These are phyloP conservation scores for Penicillium subrubescens DNA, from an alignment of 495 filamentous ascomycete genomes.

Conservation along the genomic window DNA sequence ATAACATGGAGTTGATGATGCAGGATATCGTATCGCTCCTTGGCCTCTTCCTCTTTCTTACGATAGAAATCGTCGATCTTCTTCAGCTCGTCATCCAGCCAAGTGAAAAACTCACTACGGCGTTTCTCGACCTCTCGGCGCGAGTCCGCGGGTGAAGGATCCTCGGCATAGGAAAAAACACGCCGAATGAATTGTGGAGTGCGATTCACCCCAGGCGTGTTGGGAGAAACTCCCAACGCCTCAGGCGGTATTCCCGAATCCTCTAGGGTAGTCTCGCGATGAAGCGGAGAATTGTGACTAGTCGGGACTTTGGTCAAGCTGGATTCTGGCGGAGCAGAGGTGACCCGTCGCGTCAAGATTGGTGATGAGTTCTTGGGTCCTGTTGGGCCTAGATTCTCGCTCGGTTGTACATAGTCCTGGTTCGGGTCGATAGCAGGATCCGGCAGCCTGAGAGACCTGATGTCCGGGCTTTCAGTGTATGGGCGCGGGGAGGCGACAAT, in stretches of 20 bases:
- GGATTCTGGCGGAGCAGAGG: constrained; percentile 13
- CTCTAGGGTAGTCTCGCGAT: neutral
- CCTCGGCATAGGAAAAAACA: constrained; percentile 37
- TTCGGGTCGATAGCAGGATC: constrained; percentile 66
- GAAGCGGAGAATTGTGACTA: neutral
- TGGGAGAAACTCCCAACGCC: neutral
- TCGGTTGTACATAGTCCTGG: constrained; percentile 32
- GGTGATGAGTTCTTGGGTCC: constrained; percentile 31
- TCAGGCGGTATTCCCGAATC: neutral
- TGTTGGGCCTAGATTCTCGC: constrained; percentile 18
- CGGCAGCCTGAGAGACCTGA: constrained; percentile 66
- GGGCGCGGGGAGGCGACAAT: constrained; percentile 67
- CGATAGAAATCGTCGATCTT: constrained; percentile 89
- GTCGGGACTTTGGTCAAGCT: constrained; percentile 1
- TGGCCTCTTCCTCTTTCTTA: constrained; percentile 78
- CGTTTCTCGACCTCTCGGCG: constrained; percentile 55
- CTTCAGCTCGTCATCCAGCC: constrained; percentile 74
- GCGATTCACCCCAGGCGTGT: constrained; percentile 13
- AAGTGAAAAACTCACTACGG: constrained; percentile 76
- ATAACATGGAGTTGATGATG: constrained; percentile 85
- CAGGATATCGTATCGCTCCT: constrained; percentile 65
- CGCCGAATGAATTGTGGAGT: constrained; percentile 40
- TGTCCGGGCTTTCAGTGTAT: constrained; percentile 33
- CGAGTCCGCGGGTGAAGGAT: constrained; percentile 42
- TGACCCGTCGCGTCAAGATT: constrained; percentile 28